Conservation (phyloP, 2,329 filamentous ascomycete species). For the Fusarium verticillioides region DNA sequence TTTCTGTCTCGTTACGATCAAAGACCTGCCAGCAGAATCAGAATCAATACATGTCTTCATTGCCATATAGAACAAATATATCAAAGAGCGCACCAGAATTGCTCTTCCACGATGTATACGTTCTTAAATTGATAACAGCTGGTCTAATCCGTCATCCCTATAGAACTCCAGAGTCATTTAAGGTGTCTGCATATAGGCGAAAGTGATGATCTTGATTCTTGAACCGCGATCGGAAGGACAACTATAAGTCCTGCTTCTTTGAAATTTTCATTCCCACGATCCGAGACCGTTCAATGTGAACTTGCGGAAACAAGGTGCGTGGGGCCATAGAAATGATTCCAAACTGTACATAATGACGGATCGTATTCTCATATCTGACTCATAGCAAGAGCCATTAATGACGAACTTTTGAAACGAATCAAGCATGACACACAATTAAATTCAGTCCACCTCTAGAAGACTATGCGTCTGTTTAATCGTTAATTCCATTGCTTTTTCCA, state of each 20-base stretch:
- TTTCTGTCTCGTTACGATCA: not conserved
- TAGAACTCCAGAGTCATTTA: not conserved
- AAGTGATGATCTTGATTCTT: not conserved
- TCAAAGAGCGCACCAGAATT: not conserved
- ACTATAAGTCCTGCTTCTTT: not conserved
- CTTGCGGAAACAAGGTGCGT: not conserved
- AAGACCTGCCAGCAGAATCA: not conserved
- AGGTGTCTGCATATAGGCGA: not conserved
- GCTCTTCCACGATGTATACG: not conserved
- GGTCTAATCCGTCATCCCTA: not conserved
- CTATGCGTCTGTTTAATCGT: not conserved
- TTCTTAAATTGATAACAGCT: not conserved
- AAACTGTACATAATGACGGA: not conserved
- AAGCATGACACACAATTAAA: not conserved
- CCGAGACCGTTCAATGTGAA: not conserved
- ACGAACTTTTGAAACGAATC: not conserved
- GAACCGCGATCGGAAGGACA: not conserved
- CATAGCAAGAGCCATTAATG: not conserved
- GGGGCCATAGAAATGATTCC: constrained; percentile 4
- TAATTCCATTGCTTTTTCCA: not conserved
- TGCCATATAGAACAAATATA: not conserved
- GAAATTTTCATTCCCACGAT: not conserved
- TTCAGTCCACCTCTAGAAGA: not conserved
- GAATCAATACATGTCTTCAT: not conserved
- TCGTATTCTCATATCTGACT: not conserved